These are phyloP conservation scores for Sarocladiaceae sp. DNA, from an alignment of 2,329 filamentous ascomycete species.

Conservation along the genomic window DNA sequence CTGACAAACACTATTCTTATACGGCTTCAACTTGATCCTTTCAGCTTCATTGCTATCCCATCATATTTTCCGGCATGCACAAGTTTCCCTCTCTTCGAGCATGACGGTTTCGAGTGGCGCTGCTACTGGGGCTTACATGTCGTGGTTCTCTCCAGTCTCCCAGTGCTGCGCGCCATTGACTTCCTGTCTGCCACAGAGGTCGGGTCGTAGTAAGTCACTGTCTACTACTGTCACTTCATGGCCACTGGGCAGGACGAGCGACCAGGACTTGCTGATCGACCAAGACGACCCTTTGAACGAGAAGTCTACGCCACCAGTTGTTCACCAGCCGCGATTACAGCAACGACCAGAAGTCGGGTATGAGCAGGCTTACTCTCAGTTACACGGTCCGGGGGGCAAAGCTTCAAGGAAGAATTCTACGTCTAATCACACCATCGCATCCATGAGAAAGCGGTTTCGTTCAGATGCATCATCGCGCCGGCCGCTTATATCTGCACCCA, in stretches of 20 bases:
- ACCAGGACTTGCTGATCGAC: slow-evolving; percentile 23
- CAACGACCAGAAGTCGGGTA: slow-evolving; percentile 16
- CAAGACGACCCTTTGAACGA: slow-evolving; percentile 26
- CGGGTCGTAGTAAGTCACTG: slow-evolving; percentile 30
- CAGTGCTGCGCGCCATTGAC: slow-evolving; percentile 38
- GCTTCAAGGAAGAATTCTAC: slow-evolving; percentile 17
- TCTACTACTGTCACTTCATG: slow-evolving; percentile 19
- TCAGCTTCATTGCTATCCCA: no score
- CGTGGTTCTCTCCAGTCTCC: slow-evolving; percentile 41
- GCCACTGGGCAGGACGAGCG: slow-evolving; percentile 20
- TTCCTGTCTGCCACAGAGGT: slow-evolving; percentile 32
- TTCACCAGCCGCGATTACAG: slow-evolving; percentile 4
- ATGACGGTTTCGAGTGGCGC: slow-evolving; percentile 8
- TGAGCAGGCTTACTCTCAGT: slow-evolving; percentile 13
- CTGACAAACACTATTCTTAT: no score
- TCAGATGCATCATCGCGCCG: slow-evolving; percentile 41
- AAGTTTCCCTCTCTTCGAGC: neutral
- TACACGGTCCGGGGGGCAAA: slow-evolving; percentile 14
- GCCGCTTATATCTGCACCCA: slow-evolving; percentile 52
- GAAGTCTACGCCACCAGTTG: slow-evolving; percentile 15
- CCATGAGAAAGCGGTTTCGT: slow-evolving; percentile 39
- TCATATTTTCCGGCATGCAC: slow-evolving; percentile 5
- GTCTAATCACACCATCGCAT: slow-evolving; percentile 35
- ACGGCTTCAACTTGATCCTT: slow-evolving; percentile 8
- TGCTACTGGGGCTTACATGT: slow-evolving; percentile 14